A percentile compares a stretch with the other conserved stretches of the same genome.
Evolutionary conservation across 371 early-diverging fungal genomes (phyloP).

Genomic region (Mortierella sp.): DNA sequence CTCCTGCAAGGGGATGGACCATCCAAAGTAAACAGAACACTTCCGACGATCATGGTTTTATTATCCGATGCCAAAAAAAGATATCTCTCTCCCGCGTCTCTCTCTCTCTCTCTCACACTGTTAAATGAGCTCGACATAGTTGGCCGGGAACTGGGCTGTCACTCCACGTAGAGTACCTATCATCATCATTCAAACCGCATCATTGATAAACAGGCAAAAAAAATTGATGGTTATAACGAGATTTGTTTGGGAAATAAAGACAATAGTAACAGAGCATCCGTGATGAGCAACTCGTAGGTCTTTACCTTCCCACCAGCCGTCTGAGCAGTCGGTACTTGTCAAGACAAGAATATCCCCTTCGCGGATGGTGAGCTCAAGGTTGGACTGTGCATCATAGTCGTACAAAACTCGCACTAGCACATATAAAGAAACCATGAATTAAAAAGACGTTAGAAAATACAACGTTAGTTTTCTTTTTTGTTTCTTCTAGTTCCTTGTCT

Average conservation of each 20-base stretch:
- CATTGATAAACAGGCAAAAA: background rate
- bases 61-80: background rate
- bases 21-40: background rate
- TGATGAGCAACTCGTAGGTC: background rate
- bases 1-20: background rate
- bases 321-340: constrained; percentile 67
- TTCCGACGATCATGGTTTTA: background rate
- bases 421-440: background rate
- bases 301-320: constrained; percentile 85
- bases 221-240: background rate
- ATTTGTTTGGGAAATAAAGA: background rate
- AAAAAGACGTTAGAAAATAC: background rate
- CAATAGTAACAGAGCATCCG: too few species aligned
- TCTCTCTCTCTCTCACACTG: background rate
- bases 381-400: constrained; percentile 79
- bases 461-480: background rate
- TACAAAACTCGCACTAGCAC: constrained; percentile 78
- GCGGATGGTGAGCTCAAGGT: constrained; percentile 79
- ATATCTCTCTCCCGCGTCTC: background rate
- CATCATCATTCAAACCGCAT: background rate
- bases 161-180: constrained; percentile 74
- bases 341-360: constrained; percentile 78
- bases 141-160: constrained; percentile 86
- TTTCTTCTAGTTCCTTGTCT: background rate
- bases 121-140: constrained; percentile 71